phyloP scores from a whole-genome alignment of 2,329 filamentous ascomycete genomes.

The Verticillium dahliae region DNA sequence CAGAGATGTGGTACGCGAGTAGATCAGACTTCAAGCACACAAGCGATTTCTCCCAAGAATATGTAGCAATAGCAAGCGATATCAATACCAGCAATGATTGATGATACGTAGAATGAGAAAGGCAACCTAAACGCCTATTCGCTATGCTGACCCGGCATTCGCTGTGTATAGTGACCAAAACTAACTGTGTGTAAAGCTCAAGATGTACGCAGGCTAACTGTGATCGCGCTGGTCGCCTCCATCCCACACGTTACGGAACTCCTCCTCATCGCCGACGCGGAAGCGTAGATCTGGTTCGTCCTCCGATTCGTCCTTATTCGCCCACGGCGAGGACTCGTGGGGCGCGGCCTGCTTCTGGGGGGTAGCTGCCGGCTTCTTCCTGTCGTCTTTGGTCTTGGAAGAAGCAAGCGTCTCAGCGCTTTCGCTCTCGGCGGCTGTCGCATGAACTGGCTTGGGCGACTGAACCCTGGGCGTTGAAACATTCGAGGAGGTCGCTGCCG shows the following conservation, averaged over 20 bases:
- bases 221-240: conserved; percentile 3
- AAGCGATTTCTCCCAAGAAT: background rate
- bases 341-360: background rate
- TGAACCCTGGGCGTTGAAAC: background rate
- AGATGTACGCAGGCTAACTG: background rate
- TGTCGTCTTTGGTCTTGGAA: background rate
- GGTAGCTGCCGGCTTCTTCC: background rate
- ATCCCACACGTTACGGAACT: conserved; percentile 41
- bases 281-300: conserved; percentile 7
- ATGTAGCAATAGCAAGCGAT: background rate
- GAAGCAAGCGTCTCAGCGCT: background rate
- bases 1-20: background rate
- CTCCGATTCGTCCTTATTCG: conserved; percentile 7
- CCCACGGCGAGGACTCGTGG: conserved; percentile 9
- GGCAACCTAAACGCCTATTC: background rate
- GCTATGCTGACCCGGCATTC: background rate
- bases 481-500: background rate
- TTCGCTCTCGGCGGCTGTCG: background rate
- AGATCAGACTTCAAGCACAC: background rate
- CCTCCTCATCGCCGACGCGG: conserved; percentile 28
- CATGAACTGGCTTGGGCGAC: background rate
- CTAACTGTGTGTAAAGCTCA: background rate
- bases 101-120: background rate
- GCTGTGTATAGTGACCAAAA: background rate
- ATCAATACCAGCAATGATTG: background rate